Evolutionary conservation across 1,284 basidiomycete species (phyloP).

Genomic region (Apiotrichum montevideense): DNA sequence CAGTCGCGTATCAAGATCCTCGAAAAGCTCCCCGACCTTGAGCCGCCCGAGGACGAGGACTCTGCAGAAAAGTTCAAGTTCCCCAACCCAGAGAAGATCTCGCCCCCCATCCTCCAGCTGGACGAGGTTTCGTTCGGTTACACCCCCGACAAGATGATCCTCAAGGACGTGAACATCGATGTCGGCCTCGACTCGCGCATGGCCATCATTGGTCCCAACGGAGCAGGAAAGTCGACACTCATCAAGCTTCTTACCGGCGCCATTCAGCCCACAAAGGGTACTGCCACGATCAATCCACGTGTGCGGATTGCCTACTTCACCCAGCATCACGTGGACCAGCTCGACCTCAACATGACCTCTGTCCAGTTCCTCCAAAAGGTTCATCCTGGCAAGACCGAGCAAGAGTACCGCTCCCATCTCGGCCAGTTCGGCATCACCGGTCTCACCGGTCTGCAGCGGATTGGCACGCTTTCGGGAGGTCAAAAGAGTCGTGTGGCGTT

Average conservation of each 20-base stretch:
- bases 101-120: conserved; percentile 91
- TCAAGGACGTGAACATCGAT: conserved; percentile 81
- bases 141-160: conserved; percentile 66
- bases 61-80: conserved; percentile 90
- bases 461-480: conserved; percentile 63
- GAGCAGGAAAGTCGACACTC: conserved; percentile 51
- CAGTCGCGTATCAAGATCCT: conserved; percentile 98
- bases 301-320: conserved; percentile 90
- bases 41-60: conserved; percentile 80
- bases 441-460: conserved; percentile 67
- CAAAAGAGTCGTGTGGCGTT: conserved; percentile 97
- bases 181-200: conserved; percentile 83
- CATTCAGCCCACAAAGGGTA: conserved; percentile 68
- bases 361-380: conserved; percentile 87
- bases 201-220: conserved; percentile 74
- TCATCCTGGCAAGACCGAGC: conserved; percentile 92
- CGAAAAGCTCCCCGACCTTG: conserved; percentile 91
- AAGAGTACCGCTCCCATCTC: conserved; percentile 89
- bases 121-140: conserved; percentile 91
- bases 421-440: conserved; percentile 99
- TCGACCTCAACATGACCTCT: conserved; percentile 75
- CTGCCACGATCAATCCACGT: conserved; percentile 83
- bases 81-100: conserved; percentile 91
- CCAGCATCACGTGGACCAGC: conserved; percentile 94
- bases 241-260: conserved; percentile 95